Conservation (phyloP, 2,329 filamentous ascomycete genomes). For the Claviceps purpurea region DNA sequence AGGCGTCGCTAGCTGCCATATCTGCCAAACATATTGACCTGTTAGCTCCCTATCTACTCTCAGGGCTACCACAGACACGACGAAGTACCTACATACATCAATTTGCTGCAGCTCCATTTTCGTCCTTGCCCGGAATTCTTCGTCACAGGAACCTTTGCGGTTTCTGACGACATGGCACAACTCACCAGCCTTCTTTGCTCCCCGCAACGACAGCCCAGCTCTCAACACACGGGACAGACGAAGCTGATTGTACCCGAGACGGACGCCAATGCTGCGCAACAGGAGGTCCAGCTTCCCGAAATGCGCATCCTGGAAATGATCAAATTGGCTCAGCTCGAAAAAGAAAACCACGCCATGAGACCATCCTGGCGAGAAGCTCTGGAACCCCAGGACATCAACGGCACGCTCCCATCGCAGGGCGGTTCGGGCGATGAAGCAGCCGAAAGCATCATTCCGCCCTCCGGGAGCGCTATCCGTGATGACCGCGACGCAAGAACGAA, state of each 20-base stretch:
- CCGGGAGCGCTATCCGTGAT: background rate
- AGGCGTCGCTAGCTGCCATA: no score
- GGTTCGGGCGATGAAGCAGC: background rate
- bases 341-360: background rate
- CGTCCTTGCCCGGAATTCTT: background rate
- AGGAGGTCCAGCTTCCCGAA: background rate
- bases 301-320: background rate
- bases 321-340: background rate
- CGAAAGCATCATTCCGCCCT: background rate
- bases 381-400: background rate
- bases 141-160: background rate
- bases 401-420: background rate
- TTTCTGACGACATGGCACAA: background rate
- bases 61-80: no score
- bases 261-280: background rate
- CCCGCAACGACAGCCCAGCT: background rate
- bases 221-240: background rate
- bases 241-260: no score
- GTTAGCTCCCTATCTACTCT: no score
- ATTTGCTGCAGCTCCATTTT: background rate
- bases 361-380: background rate
- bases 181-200: no score
- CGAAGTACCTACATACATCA: no score
- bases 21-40: no score
- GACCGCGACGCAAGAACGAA: background rate